phyloP scores from a whole-genome alignment of 2,329 filamentous ascomycete species.

The Pseudogymnoascus sp. region DNA sequence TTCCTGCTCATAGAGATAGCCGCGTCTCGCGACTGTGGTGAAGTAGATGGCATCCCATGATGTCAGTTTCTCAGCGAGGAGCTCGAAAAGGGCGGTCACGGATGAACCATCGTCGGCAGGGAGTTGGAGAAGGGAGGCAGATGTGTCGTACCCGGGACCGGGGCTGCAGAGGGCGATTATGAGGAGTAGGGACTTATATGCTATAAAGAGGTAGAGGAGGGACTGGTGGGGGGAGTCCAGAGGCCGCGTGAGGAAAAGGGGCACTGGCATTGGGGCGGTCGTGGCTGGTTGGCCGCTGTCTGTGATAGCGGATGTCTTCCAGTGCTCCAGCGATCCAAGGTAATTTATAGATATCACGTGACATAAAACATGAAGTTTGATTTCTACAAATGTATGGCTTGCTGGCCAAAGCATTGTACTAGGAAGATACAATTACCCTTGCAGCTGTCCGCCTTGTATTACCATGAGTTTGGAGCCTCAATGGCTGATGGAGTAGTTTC shows the following conservation, averaged over 20 bases:
- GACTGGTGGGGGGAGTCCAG: constrained; percentile 2
- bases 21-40: constrained; percentile 52
- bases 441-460: background rate
- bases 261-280: background rate
- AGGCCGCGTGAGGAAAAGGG: background rate
- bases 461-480: background rate
- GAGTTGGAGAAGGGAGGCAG: constrained; percentile 47
- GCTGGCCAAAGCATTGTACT: background rate
- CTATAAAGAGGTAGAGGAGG: background rate
- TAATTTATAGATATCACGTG: background rate
- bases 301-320: background rate
- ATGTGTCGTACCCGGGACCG: constrained; percentile 69
- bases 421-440: background rate
- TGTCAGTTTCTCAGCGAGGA: constrained; percentile 44
- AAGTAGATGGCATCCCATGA: constrained; percentile 83
- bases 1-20: constrained; percentile 72
- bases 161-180: constrained; percentile 50
- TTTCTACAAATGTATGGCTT: background rate
- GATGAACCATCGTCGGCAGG: background rate
- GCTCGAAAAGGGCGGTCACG: constrained; percentile 12
- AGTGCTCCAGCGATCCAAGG: background rate
- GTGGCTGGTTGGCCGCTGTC: background rate
- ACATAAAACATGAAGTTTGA: background rate
- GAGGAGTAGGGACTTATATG: constrained; percentile 64
- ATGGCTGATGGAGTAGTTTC: background rate